Evolutionary conservation across 2,329 filamentous ascomycete genomes (phyloP), one percentile per base, ranked within the genome.

Genomic region (Arthrinium puccinioides): DNA sequence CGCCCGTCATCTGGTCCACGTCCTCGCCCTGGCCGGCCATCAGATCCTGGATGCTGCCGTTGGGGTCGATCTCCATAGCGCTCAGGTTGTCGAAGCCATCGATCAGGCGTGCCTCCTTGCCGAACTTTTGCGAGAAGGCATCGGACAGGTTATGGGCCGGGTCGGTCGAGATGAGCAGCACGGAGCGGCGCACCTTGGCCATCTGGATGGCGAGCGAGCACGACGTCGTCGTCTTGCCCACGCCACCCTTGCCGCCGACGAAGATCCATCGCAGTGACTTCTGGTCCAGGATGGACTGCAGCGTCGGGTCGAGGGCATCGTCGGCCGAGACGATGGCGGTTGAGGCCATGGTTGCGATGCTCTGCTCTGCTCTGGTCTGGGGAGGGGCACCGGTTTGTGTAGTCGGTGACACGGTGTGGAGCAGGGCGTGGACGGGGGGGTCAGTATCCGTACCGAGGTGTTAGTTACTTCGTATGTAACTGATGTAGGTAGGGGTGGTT

Each of bases 11-110:
- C 9, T 24, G 33, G 14, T 26, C 24, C 4, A 66, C 61, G 34
- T 86, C 86, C 14, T 87, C 87, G 29, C 76, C 81, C 56, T 80
- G 74, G 2, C 82, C 83, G 9, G 85, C 84, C 45, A 98, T 69
- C 39, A 98, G 68, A 60, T 98, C 92, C 66, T 96, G 92, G 62
- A 98, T 95, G 57, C 87, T 95, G 32, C 90, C 92, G 59, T 95
- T 97, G 37, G 92, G 92, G 57, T 98, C 92, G 53, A 98, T 97
- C 66, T 98, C 92, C 92, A 98, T 98, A 45, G 92, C 92, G 59
- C 87, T 94, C 49, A 98, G 71, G 63, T 96, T 96, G 23, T 82
- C 79, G 57, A 94, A 96, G 50, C 92, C 92, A 51, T 95, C 82
- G 47, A 98, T 75, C 26, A 95, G 79, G 45, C 88, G 81, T 37